Evolutionary conservation across 306 rosid genomes (phyloP).

Genomic region (Quercus variabilis): DNA sequence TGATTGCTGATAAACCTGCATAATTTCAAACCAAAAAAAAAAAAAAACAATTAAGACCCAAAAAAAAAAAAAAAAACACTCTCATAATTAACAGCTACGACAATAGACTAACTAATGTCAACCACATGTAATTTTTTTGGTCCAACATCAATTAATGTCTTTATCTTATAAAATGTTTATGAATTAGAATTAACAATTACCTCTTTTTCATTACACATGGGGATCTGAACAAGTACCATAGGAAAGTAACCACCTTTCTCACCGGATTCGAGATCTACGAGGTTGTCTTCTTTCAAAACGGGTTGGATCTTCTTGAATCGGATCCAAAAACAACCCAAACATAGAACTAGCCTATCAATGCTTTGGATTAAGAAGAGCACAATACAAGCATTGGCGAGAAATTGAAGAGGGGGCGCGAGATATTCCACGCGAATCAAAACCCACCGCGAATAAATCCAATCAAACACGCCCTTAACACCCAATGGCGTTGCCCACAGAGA

Average conservation of each 20-base stretch:
- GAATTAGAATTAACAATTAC: constrained; percentile 20
- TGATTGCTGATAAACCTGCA: constrained; percentile 87
- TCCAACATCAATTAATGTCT: no score
- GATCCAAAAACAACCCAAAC: constrained; percentile 92
- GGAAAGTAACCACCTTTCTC: constrained; percentile 69
- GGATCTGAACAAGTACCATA: constrained; percentile 92
- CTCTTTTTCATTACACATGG: constrained; percentile 95
- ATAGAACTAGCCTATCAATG: constrained; percentile 68
- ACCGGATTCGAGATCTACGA: constrained; percentile 65
- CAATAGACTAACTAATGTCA: no score
- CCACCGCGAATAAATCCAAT: constrained; percentile 66
- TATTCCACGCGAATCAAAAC: constrained; percentile 62
- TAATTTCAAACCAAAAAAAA: background rate
- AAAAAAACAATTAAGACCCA: background rate
- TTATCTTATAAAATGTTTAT: no score
- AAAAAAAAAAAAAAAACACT: background rate
- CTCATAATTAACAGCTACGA: background rate
- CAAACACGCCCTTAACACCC: constrained; percentile 52
- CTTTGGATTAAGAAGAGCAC: constrained; percentile 75
- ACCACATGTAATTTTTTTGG: no score
- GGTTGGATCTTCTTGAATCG: constrained; percentile 70
- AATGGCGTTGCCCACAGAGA: constrained; percentile 50
- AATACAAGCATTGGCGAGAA: constrained; percentile 68
- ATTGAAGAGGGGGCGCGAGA: constrained; percentile 84
- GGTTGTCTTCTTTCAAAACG: constrained; percentile 44